Percentiles rank a stretch among this genome's conserved stretches.
Conservation (phyloP, 139 green algal genomes). For the Picochlorum sp. region DNA sequence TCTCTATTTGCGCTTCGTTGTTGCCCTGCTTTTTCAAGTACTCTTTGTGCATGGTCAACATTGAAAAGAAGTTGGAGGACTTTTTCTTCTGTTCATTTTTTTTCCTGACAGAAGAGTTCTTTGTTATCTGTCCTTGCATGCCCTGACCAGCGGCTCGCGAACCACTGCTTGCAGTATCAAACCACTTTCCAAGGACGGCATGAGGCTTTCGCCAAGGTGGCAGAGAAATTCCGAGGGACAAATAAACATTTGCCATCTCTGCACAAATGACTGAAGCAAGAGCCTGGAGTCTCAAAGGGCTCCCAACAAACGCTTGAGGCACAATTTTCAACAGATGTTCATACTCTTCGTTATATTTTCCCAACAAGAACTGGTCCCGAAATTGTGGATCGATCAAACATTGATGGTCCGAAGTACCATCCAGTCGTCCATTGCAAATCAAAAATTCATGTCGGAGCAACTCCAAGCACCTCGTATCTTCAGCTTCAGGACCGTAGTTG, state of each 20-base stretch:
- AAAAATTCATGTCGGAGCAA: slow-evolving; percentile 21
- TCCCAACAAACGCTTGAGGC: slow-evolving; percentile 45
- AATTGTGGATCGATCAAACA: slow-evolving; percentile 35
- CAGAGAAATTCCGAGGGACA: slow-evolving; percentile 23
- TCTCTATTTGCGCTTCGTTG: background rate
- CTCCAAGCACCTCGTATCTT: slow-evolving; percentile 17
- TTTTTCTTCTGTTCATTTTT: no score
- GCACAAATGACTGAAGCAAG: slow-evolving; percentile 36
- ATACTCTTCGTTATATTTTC: slow-evolving; percentile 29
- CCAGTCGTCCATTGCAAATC: slow-evolving; percentile 7
- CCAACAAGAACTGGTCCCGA: slow-evolving; percentile 46
- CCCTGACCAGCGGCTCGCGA: background rate
- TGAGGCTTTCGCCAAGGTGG: slow-evolving; percentile 43
- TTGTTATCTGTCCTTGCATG: background rate
- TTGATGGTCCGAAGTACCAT: slow-evolving; percentile 8
- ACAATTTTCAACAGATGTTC: slow-evolving; percentile 26
- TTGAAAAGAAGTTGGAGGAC: background rate
- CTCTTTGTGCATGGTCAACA: background rate
- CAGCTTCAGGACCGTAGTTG: background rate
- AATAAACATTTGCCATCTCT: slow-evolving; percentile 37
- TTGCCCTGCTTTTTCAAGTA: background rate
- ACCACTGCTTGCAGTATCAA: slow-evolving; percentile 9
- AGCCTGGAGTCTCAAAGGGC: slow-evolving; percentile 27
- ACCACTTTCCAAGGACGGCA: slow-evolving; percentile 50
- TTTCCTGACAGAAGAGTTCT: no score